phyloP scores from a whole-genome alignment of 345 rosid species.

The Alliaria petiolata region DNA sequence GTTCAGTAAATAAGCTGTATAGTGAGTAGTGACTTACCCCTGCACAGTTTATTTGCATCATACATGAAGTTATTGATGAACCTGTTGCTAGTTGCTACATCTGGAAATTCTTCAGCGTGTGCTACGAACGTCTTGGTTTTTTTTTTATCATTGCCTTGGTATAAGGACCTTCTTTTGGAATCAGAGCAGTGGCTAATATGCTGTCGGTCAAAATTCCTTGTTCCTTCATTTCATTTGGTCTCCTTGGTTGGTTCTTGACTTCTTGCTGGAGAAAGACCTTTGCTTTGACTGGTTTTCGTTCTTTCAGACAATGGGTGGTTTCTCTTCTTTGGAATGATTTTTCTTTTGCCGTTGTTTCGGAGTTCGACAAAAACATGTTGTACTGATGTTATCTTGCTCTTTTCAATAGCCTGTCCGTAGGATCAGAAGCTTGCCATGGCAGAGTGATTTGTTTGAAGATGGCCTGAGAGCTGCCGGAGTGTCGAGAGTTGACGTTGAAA shows the following conservation, averaged over 20 bases:
- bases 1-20: background rate
- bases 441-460: conserved; percentile 82
- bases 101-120: conserved; percentile 37
- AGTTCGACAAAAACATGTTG: conserved; percentile 40
- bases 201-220: conserved; percentile 35
- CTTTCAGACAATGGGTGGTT: conserved; percentile 28
- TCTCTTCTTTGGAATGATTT: conserved; percentile 22
- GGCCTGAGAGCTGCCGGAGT: conserved; percentile 92
- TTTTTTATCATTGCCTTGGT: conserved; percentile 42
- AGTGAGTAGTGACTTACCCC: no score
- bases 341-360: conserved; percentile 36
- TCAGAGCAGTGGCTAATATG: conserved; percentile 39
- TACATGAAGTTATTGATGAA: conserved; percentile 23
- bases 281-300: conserved; percentile 22
- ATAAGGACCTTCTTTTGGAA: conserved; percentile 31
- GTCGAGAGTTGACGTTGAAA: conserved; percentile 75
- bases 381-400: conserved; percentile 50
- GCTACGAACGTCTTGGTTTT: conserved; percentile 22
- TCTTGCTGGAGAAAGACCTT: conserved; percentile 35
- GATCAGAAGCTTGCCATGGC: conserved; percentile 77
- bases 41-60: no score
- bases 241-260: conserved; percentile 38
- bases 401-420: conserved; percentile 67
- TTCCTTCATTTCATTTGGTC: conserved; percentile 35
- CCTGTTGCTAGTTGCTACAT: conserved; percentile 36